phyloP scores from a whole-genome alignment of 2,329 filamentous ascomycete genomes.

The Calonectria hongkongensis region DNA sequence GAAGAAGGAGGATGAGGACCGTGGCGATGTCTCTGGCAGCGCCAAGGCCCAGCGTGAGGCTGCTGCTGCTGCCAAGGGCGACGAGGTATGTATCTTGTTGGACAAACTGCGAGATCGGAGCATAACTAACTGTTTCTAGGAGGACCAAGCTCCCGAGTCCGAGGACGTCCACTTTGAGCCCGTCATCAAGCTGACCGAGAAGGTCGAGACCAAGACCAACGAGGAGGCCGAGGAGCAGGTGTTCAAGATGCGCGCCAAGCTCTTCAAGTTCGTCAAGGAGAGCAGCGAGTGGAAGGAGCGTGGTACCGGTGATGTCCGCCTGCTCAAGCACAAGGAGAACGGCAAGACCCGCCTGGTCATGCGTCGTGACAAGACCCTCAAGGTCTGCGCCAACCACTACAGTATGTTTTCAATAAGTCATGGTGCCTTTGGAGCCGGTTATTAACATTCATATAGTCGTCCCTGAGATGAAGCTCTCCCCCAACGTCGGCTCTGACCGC shows the following conservation, averaged over 20 bases:
- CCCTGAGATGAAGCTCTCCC: conserved; percentile 98
- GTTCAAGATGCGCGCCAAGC: conserved; percentile 99
- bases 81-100: conserved; percentile 69
- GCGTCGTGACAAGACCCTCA: conserved; percentile 99
- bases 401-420: conserved; percentile 74
- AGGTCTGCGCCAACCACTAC: conserved; percentile 99
- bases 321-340: conserved; percentile 99
- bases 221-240: conserved; percentile 97
- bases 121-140: conserved; percentile 44
- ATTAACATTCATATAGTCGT: conserved; percentile 77
- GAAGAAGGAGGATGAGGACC: conserved; percentile 89
- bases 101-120: conserved; percentile 4
- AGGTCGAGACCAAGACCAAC: conserved; percentile 97
- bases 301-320: conserved; percentile 94
- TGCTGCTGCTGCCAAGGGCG: conserved; percentile 74
- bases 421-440: background rate
- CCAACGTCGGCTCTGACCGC: conserved; percentile 98
- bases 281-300: conserved; percentile 99
- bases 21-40: conserved; percentile 91
- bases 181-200: conserved; percentile 95
- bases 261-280: conserved; percentile 97
- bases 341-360: conserved; percentile 98
- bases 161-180: conserved; percentile 98
- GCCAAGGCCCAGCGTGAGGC: conserved; percentile 85
- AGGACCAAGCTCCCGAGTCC: conserved; percentile 89